Evolutionary conservation across 176 grass and related monocot genomes (phyloP).

Genomic region (Aegilops tauschii): DNA sequence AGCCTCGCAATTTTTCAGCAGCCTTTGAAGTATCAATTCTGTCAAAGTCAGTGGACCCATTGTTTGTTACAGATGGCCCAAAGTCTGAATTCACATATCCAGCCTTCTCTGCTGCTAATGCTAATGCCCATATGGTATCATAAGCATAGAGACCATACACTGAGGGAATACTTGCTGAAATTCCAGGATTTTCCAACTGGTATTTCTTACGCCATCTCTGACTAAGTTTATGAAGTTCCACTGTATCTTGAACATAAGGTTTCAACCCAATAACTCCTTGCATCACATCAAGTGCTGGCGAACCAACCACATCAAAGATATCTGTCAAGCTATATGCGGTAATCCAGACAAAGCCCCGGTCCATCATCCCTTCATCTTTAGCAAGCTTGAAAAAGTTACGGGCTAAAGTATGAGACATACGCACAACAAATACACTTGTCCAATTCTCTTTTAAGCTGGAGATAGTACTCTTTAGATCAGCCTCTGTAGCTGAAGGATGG

Average conservation of each 20-base stretch:
- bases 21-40: slow-evolving; percentile 43
- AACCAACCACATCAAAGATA: slow-evolving; percentile 46
- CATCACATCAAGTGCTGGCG: slow-evolving; percentile 57
- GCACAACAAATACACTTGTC: slow-evolving; percentile 68
- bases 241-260: slow-evolving; percentile 39
- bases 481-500: slow-evolving; percentile 10
- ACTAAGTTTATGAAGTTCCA: slow-evolving; percentile 16
- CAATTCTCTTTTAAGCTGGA: slow-evolving; percentile 27
- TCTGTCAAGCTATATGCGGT: slow-evolving; percentile 67
- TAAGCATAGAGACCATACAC: slow-evolving; percentile 67
- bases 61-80: slow-evolving; percentile 13
- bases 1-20: slow-evolving; percentile 21
- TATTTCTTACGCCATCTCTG: slow-evolving; percentile 51
- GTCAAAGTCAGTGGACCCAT: slow-evolving; percentile 51
- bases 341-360: slow-evolving; percentile 66
- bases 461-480: slow-evolving; percentile 34
- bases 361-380: slow-evolving; percentile 55
- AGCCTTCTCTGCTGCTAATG: slow-evolving; percentile 44
- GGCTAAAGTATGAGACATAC: slow-evolving; percentile 59
- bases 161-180: slow-evolving; percentile 22
- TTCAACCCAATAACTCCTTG: slow-evolving; percentile 66
- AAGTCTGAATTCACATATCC: slow-evolving; percentile 33
- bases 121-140: slow-evolving; percentile 69
- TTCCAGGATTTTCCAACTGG: slow-evolving; percentile 15
- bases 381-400: slow-evolving; percentile 53